phyloP scores from a whole-genome alignment of 2,329 filamentous ascomycete species.

The Hymenoscyphus linearis region DNA sequence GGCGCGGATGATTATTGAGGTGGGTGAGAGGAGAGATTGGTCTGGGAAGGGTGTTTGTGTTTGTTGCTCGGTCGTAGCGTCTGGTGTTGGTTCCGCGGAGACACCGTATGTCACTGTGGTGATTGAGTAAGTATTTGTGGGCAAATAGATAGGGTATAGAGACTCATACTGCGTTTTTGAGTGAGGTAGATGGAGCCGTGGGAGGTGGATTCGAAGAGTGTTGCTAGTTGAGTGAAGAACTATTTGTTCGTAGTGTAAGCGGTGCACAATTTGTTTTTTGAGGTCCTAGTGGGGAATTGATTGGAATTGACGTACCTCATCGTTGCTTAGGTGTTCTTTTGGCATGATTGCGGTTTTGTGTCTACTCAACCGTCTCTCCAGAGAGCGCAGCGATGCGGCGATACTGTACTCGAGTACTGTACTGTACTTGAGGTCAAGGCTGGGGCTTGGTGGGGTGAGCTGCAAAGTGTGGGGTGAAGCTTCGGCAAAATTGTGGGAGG shows the following conservation, averaged over 20 bases:
- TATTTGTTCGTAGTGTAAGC: conserved; percentile 34
- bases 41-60: conserved; percentile 51
- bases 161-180: conserved; percentile 64
- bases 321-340: conserved; percentile 51
- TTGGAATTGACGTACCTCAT: conserved; percentile 44
- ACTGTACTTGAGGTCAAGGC: neutral
- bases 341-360: conserved; percentile 34
- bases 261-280: neutral
- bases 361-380: neutral
- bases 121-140: conserved; percentile 9
- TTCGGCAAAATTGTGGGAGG: neutral
- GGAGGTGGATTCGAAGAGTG: conserved; percentile 64
- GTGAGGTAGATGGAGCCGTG: conserved; percentile 70
- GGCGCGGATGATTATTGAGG: conserved; percentile 76
- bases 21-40: conserved; percentile 50
- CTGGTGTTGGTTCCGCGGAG: conserved; percentile 35
- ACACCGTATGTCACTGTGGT: conserved; percentile 26
- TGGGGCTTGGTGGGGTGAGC: conserved; percentile 4
- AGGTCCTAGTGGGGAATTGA: neutral
- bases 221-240: conserved; percentile 63
- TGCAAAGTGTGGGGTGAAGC: neutral
- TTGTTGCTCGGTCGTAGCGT: conserved; percentile 33
- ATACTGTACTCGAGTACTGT: no score
- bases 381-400: no score
- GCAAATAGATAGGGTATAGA: neutral